Conservation (phyloP, 805 yeast genomes). For the Scheffersomyces amazonensis region DNA sequence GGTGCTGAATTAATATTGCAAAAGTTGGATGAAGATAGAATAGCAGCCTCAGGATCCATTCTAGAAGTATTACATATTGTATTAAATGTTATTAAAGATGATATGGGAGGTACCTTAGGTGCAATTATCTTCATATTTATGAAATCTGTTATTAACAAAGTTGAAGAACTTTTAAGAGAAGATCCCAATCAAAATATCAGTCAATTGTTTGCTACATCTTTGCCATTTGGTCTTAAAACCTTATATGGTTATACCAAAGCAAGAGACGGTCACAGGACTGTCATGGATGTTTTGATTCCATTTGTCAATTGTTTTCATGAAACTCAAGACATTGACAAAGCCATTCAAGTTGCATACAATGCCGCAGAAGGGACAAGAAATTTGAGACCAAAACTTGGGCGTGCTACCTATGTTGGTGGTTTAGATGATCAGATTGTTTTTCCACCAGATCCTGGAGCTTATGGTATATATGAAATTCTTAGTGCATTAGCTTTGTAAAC, state of each 20-base stretch:
- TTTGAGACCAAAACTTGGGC: constrained; percentile 30
- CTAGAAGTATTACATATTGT: constrained; percentile 18
- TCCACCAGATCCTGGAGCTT: constrained; percentile 43
- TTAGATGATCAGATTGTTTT: constrained; percentile 19
- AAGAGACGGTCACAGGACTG: constrained; percentile 36
- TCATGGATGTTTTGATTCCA: constrained; percentile 39
- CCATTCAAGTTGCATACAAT: constrained; percentile 22
- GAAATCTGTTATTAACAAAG: constrained; percentile 17
- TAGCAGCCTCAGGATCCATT: constrained; percentile 21
- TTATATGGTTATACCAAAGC: constrained; percentile 33
- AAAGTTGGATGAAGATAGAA: constrained; percentile 16
- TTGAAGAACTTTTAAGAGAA: constrained; percentile 11
- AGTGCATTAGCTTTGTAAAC: constrained; percentile 14
- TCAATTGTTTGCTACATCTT: constrained; percentile 18
- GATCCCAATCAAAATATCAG: constrained; percentile 5
- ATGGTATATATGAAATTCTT: constrained; percentile 33
- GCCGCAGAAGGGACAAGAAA: constrained; percentile 35
- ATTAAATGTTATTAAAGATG: constrained; percentile 25
- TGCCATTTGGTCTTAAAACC: constrained; percentile 21
- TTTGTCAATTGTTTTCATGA: constrained; percentile 20
- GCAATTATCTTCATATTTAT: constrained; percentile 33
- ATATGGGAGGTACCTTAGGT: constrained; percentile 40
- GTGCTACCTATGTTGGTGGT: constrained; percentile 37
- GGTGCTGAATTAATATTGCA: constrained; percentile 28
- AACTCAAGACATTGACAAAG: constrained; percentile 15